Evolutionary conservation across 2,329 filamentous ascomycete genomes (phyloP).

Genomic region (Pseudogymnoascus sp.): DNA sequence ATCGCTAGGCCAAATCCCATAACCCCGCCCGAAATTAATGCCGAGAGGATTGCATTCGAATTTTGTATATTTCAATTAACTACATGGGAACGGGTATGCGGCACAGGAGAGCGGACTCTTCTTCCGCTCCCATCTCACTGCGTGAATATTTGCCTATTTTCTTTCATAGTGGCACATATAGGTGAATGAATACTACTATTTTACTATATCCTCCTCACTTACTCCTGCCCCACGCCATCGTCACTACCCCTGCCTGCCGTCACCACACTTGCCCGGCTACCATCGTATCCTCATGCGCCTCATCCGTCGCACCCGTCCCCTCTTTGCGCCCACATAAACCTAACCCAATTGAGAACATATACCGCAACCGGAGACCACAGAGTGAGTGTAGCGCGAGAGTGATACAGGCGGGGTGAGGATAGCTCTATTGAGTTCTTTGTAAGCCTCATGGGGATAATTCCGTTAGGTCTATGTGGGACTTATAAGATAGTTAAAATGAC

Average conservation of each 20-base stretch:
- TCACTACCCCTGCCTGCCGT: background rate
- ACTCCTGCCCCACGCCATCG: background rate
- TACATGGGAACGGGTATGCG: background rate
- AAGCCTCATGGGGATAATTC: background rate
- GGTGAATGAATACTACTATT: background rate
- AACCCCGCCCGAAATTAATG: background rate
- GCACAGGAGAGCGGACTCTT: background rate
- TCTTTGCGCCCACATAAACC: background rate
- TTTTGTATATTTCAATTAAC: background rate
- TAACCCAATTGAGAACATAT: background rate
- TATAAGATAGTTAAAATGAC: background rate
- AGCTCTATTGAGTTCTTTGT: background rate
- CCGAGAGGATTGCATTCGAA: background rate
- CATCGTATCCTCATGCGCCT: background rate
- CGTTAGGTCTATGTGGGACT: background rate
- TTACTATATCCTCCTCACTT: background rate
- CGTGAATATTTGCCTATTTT: background rate
- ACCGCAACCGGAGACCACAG: background rate
- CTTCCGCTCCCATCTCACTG: background rate
- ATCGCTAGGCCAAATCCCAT: background rate
- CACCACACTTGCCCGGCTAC: background rate
- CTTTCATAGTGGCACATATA: too few relatives aligned
- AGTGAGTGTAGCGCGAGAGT: background rate
- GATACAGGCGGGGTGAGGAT: background rate
- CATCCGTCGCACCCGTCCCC: background rate